Percentiles rank a stretch among this genome's conserved stretches.
Conservation (phyloP, 108 stramenopile genomes). For the Pseudonitzschia pungens region DNA sequence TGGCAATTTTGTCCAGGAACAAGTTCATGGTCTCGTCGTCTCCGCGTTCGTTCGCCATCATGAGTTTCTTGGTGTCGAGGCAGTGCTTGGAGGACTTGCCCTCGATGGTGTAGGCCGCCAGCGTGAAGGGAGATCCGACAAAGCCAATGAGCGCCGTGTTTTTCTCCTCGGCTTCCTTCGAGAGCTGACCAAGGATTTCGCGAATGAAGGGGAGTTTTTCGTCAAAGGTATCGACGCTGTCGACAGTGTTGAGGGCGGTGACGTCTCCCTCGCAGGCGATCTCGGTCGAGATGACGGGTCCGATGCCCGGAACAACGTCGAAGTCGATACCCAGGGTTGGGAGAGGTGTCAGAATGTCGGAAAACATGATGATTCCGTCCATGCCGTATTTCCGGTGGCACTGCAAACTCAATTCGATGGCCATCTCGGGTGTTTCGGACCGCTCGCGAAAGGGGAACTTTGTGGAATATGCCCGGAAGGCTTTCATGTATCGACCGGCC, state of each 20-base stretch:
- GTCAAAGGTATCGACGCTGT: slow-evolving; percentile 62
- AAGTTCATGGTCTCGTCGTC: slow-evolving; percentile 66
- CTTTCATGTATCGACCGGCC: slow-evolving; percentile 98
- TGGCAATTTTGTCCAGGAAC: slow-evolving; percentile 87
- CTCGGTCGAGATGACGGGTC: slow-evolving; percentile 89
- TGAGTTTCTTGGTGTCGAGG: slow-evolving; percentile 83
- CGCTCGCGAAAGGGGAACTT: slow-evolving; percentile 91
- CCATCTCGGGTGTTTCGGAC: slow-evolving; percentile 93
- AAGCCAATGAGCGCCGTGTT: slow-evolving; percentile 97
- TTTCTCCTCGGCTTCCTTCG: slow-evolving; percentile 74
- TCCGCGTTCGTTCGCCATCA: slow-evolving; percentile 80
- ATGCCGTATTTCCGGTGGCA: slow-evolving; percentile 93
- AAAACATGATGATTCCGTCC: slow-evolving; percentile 99
- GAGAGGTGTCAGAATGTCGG: slow-evolving; percentile 96
- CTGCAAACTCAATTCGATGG: slow-evolving; percentile 92
- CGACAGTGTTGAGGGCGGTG: slow-evolving; percentile 38
- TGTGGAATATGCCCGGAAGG: slow-evolving; percentile 93
- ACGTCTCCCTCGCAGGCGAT: slow-evolving; percentile 68
- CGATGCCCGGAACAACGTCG: slow-evolving; percentile 92
- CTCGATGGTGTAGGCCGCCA: slow-evolving; percentile 96
- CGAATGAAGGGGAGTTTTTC: slow-evolving; percentile 90
- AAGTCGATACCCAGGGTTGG: slow-evolving; percentile 97
- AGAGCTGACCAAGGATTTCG: slow-evolving; percentile 76
- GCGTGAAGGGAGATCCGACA: slow-evolving; percentile 97
- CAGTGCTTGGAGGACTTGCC: slow-evolving; percentile 90